Conservation (phyloP, 2,329 filamentous ascomycete species). For the Exophiala viscosa region DNA sequence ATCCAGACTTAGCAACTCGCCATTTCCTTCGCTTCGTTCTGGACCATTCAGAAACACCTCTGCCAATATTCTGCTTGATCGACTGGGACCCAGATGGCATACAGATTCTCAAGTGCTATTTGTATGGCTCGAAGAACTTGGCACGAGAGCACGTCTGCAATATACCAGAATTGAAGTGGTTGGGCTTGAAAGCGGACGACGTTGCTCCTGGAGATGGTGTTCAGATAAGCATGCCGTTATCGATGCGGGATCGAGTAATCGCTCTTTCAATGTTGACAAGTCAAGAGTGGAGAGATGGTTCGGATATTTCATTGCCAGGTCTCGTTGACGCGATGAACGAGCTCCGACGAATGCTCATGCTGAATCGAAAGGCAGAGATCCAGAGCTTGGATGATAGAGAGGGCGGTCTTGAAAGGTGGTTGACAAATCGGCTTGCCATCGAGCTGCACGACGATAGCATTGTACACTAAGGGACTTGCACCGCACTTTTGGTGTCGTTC, state of each 20-base stretch:
- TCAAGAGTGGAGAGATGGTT: slow-evolving; percentile 52
- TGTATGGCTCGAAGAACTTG: slow-evolving; percentile 56
- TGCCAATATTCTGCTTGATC: slow-evolving; percentile 52
- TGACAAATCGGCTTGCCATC: slow-evolving; percentile 27
- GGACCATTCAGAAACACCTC: slow-evolving; percentile 16
- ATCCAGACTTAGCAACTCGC: slow-evolving; percentile 59
- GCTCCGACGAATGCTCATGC: slow-evolving; percentile 59
- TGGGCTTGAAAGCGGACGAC: slow-evolving; percentile 53
- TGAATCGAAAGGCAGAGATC: slow-evolving; percentile 61
- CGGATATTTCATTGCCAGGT: slow-evolving; percentile 37
- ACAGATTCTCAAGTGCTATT: slow-evolving; percentile 61
- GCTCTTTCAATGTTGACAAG: slow-evolving; percentile 46
- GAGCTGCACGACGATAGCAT: background rate
- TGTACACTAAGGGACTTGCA: background rate
- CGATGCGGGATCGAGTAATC: slow-evolving; percentile 25
- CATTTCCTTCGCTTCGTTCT: slow-evolving; percentile 49
- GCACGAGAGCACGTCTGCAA: slow-evolving; percentile 52
- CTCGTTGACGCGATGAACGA: slow-evolving; percentile 44
- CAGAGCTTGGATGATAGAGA: slow-evolving; percentile 50
- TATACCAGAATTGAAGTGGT: slow-evolving; percentile 50
- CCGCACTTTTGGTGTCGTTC: slow-evolving; percentile 2
- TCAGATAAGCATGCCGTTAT: slow-evolving; percentile 1
- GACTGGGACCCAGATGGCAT: slow-evolving; percentile 63
- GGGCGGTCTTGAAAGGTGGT: slow-evolving; percentile 43
- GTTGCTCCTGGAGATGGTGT: slow-evolving; percentile 32